Base-by-base conservation (phyloP, 768 basidiomycete genomes). In the Leccinum pellstonianum region DNA sequence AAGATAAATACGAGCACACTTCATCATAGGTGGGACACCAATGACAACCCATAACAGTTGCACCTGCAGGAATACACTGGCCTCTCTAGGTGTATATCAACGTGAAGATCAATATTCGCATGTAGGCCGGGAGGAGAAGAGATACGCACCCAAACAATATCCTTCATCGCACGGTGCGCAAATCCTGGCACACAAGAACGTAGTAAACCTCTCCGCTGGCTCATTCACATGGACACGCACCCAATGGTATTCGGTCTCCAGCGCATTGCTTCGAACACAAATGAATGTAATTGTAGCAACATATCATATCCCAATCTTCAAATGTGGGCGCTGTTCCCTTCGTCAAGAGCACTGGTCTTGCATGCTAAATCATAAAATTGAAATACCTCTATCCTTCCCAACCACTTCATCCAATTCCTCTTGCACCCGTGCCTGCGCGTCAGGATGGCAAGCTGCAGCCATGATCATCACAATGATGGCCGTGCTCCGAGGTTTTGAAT, bases 111-210 rank as follows among this genome's bases (percentile, higher is more conserved):
- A 25, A 15, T 8, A n/a, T 7, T n/a, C 8, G 25, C 5, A 41
- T 29, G 29, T 29, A 41, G 23, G 10, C 8, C 9, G 15, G 14
- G 43, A 25, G 23, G 9, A 12, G 10, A 52, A 9, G 17, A 51
- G n/a, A 15, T 55, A n/a, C 54, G 10, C 47, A 83, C 84, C 81
- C 83, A 87, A 19, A 83, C 67, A 46, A 89, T 79, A 59, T 88
- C 86, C 55, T 80, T 81, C 1, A 81, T 87, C 0, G 86, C 80
- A 54, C 80, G 79, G 61, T 88, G 87, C 0, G 83, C 75, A 53
- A 86, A 83, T 0, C 86, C 86, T 66, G 17, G 23, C 1, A 59
- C 21, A 21, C 14, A 50, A 21, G 35, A 5, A 19, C 38, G 38
- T 2, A 15, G 17, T 59, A 25, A 41, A 23, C 25, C 17, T 27